Base-by-base conservation (phyloP, 164 flowering plant genomes). In the Protea cynaroides region DNA sequence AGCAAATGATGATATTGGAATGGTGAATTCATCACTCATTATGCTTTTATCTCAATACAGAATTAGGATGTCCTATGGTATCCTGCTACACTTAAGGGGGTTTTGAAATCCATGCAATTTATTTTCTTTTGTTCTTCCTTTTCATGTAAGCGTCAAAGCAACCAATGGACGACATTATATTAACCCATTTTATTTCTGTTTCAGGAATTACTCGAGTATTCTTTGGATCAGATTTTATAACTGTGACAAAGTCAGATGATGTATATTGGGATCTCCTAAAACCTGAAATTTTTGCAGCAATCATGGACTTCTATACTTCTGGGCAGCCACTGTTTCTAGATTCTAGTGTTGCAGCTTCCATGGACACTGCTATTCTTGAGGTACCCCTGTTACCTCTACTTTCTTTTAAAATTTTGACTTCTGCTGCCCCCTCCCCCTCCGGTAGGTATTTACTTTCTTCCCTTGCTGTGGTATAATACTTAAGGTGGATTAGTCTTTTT, bases 261-360 rank as follows among this genome's bases (percentile, higher is more conserved):
- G 71, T 72, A 61, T 80, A 95, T 17, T 93, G 97, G 98, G 97
- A 93, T 77, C 38, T 86, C 56, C 72, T 90, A 22, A 93, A 89
- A 71, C 97, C 96, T n/a, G 88, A 90, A 75, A 80, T 90, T 51
- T 90, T 94, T 83, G 97, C 98, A 5, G 96, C 90, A 40, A 85
- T 90, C 60, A 90, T 94, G 98, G 97, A 94, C 60, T 90, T 90
- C 70, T 90, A 89, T 66, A 77, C 97, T 37, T 89, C 96, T 40
- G 91, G 97, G 24, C 75, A 87, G 63, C 93, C 97, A 49, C 69
- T 90, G 60, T 85, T 90, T 79, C 79, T 94, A 7, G 97, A 90
- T 65, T 71, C 94, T 18, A 58, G 69, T 68, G 66, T 78, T 60
- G 81, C 90, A 4, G 79, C 97, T 61, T 75, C 96, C 52, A 85